These are phyloP conservation scores for Staphylotrichum tortipilum DNA, from an alignment of 495 filamentous ascomycete species.

Conservation along the genomic window DNA sequence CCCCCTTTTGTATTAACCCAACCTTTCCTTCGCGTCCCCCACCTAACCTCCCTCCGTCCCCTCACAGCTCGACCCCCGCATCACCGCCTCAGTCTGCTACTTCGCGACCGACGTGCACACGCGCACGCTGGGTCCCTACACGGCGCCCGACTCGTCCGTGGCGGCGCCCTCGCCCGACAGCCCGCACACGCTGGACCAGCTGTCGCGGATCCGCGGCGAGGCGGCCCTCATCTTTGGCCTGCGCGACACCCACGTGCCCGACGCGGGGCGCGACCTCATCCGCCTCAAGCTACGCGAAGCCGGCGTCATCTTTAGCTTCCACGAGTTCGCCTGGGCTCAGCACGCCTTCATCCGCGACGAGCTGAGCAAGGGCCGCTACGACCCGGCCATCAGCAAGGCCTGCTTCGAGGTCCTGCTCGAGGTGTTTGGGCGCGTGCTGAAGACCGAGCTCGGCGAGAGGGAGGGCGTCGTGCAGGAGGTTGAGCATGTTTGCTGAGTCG, in stretches of 20 bases:
- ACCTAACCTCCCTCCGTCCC: not conserved
- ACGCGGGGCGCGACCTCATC: slow-evolving; percentile 77
- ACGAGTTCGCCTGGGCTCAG: slow-evolving; percentile 86
- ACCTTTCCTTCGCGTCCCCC: not conserved
- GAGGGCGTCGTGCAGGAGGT: slow-evolving; percentile 25
- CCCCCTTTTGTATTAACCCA: not conserved
- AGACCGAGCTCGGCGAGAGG: slow-evolving; percentile 59
- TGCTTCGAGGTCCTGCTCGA: slow-evolving; percentile 90
- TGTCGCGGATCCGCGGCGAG: slow-evolving; percentile 65
- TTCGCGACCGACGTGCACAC: slow-evolving; percentile 90
- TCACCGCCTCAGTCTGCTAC: slow-evolving; percentile 73
- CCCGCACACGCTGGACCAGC: slow-evolving; percentile 37
- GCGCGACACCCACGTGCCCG: slow-evolving; percentile 82
- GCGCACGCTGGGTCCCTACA: slow-evolving; percentile 55
- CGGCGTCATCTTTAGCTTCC: slow-evolving; percentile 69
- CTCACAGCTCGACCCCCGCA: slow-evolving; percentile 55
- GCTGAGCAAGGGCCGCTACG: slow-evolving; percentile 84
- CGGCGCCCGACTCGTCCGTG: slow-evolving; percentile 23
- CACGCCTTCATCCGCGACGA: slow-evolving; percentile 97
- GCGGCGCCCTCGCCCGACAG: slow-evolving; percentile 21
- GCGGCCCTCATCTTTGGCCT: slow-evolving; percentile 87
- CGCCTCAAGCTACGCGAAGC: slow-evolving; percentile 71
- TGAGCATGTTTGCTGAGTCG: slow-evolving; percentile 21
- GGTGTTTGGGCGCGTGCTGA: slow-evolving; percentile 70
- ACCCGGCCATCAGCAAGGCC: slow-evolving; percentile 75